phyloP scores from a whole-genome alignment of 2,329 filamentous ascomycete genomes.

The Cladophialophora chaetospira region DNA sequence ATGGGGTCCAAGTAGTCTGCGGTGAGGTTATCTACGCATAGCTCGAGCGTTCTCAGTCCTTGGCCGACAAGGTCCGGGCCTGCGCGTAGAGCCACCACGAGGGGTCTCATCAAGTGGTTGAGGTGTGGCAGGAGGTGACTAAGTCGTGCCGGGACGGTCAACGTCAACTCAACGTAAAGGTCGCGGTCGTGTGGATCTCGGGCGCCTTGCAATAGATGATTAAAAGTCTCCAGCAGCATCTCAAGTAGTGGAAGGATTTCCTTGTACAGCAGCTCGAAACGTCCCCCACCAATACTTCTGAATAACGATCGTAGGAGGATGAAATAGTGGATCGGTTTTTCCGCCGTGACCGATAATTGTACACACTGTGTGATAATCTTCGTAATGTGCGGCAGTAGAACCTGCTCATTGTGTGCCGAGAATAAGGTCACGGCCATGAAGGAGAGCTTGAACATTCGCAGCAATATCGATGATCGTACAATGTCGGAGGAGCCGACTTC shows the following conservation, averaged over 20 bases:
- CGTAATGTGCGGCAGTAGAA: conserved; percentile 91
- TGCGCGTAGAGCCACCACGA: conserved; percentile 91
- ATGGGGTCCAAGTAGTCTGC: conserved; percentile 98
- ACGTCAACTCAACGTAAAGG: conserved; percentile 92
- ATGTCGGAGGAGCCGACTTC: conserved; percentile 91
- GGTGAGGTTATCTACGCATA: conserved; percentile 97
- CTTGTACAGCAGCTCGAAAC: conserved; percentile 98
- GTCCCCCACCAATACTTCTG: conserved; percentile 91
- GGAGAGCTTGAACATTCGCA: conserved; percentile 94
- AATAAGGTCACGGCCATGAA: conserved; percentile 99
- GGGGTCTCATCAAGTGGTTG: conserved; percentile 92
- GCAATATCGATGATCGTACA: conserved; percentile 86
- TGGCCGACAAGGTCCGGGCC: conserved; percentile 94
- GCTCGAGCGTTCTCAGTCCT: conserved; percentile 85
- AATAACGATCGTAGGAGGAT: conserved; percentile 89
- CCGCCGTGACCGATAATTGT: conserved; percentile 89
- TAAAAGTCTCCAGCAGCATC: conserved; percentile 96
- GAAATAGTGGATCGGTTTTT: conserved; percentile 99
- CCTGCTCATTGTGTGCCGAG: conserved; percentile 89
- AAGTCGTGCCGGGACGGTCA: conserved; percentile 90
- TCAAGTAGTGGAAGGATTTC: conserved; percentile 94
- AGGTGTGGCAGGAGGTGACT: conserved; percentile 94
- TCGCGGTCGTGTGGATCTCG: conserved; percentile 89
- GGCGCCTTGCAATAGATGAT: conserved; percentile 87
- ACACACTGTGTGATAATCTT: conserved; percentile 98